Conservation (phyloP, 768 basidiomycete species). For the Terana coerulea region DNA sequence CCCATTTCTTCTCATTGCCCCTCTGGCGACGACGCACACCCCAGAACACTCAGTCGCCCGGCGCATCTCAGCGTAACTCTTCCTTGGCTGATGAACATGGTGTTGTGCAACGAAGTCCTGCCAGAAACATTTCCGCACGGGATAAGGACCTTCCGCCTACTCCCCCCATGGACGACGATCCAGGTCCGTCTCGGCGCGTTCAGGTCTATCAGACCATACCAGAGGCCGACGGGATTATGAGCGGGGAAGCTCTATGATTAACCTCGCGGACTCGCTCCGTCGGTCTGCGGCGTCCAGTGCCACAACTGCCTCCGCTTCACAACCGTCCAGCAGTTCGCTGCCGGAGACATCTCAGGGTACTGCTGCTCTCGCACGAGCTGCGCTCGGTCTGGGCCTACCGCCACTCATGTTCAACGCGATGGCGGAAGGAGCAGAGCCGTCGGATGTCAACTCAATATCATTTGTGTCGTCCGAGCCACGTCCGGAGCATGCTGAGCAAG, state of each 20-base stretch:
- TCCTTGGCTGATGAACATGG: slow-evolving; percentile 22
- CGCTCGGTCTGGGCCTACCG: slow-evolving; percentile 55
- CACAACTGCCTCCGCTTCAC: not conserved
- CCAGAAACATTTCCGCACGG: slow-evolving; percentile 8
- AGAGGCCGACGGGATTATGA: no score
- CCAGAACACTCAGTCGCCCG: slow-evolving; percentile 12
- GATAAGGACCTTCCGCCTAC: slow-evolving; percentile 34
- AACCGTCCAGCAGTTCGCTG: not conserved
- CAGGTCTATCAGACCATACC: not conserved
- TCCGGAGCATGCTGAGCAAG: slow-evolving; percentile 15
- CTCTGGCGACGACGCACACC: slow-evolving; percentile 56
- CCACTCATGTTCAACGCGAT: slow-evolving; percentile 42
- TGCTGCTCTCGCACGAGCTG: slow-evolving; percentile 50
- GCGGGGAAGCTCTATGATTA: no score
- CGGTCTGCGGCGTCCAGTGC: not conserved
- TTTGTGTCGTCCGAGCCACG: slow-evolving; percentile 32
- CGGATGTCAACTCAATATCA: slow-evolving; percentile 47
- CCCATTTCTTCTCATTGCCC: slow-evolving; percentile 65
- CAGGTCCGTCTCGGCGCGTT: not conserved
- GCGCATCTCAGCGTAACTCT: slow-evolving; percentile 10
- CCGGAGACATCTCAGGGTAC: slow-evolving; percentile 21
- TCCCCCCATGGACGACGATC: slow-evolving; percentile 19
- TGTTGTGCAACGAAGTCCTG: slow-evolving; percentile 3
- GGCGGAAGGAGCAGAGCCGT: slow-evolving; percentile 31
- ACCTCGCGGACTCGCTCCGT: no score